These are phyloP conservation scores for Penicillium palitans DNA, from an alignment of 2,329 filamentous ascomycete genomes.

Conservation along the genomic window DNA sequence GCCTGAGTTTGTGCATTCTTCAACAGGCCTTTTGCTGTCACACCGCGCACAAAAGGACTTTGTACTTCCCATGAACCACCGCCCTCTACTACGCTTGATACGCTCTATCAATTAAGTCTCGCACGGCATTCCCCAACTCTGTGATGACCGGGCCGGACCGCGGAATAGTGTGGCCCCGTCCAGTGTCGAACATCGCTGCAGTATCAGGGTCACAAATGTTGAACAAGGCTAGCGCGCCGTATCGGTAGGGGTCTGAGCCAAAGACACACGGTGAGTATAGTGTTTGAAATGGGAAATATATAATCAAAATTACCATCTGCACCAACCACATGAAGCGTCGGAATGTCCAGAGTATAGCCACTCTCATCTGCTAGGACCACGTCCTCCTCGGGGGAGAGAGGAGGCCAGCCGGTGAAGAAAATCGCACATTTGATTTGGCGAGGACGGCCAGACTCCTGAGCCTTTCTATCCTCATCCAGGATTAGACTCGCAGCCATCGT, in stretches of 20 bases:
- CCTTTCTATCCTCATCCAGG: constrained; percentile 51
- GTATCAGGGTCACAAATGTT: constrained; percentile 62
- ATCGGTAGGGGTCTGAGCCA: constrained; percentile 57
- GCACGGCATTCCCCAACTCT: constrained; percentile 22
- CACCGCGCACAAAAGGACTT: background rate
- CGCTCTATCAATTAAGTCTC: constrained; percentile 15
- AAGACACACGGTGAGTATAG: background rate
- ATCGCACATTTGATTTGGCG: constrained; percentile 48
- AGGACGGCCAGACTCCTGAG: constrained; percentile 37
- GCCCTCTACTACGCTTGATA: background rate
- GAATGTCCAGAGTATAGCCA: constrained; percentile 42
- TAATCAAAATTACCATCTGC: constrained; percentile 26
- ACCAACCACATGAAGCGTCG: constrained; percentile 45
- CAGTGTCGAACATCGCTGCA: constrained; percentile 64
- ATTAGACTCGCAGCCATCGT: constrained; percentile 56
- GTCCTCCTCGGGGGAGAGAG: constrained; percentile 35
- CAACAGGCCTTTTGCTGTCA: background rate
- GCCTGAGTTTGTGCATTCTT: background rate
- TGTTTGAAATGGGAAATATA: constrained; percentile 12
- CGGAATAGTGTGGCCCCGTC: constrained; percentile 64
- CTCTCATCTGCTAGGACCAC: constrained; percentile 44
- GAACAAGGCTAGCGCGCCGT: constrained; percentile 62
- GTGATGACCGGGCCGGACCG: constrained; percentile 33
- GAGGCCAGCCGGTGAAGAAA: constrained; percentile 53
- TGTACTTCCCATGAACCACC: background rate